phyloP scores from a whole-genome alignment of 352 stramenopile genomes.

The Saprolegnia diclina region DNA sequence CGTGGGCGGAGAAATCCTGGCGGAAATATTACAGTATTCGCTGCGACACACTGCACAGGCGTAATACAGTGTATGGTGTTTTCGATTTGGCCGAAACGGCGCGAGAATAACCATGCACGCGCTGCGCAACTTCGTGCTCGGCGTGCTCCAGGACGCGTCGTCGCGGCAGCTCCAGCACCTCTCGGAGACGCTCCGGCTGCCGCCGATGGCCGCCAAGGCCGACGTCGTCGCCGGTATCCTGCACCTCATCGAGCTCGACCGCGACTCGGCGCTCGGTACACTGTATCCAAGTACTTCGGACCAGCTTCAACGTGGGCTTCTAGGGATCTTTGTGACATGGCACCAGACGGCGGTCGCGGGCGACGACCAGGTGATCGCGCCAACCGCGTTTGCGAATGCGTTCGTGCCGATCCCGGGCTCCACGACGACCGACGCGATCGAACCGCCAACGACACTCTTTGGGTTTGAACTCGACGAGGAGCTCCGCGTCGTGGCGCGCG shows the following conservation, averaged over 20 bases:
- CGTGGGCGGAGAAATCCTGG: neutral
- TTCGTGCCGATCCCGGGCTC: slow-evolving; percentile 45
- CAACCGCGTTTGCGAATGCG: slow-evolving; percentile 44
- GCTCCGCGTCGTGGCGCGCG: slow-evolving; percentile 36
- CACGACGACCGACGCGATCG: neutral
- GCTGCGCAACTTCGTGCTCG: slow-evolving; percentile 28
- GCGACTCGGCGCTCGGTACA: slow-evolving; percentile 58
- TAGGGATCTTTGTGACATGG: slow-evolving; percentile 62
- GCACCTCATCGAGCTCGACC: slow-evolving; percentile 58
- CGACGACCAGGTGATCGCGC: slow-evolving; percentile 13
- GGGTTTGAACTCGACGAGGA: slow-evolving; percentile 41
- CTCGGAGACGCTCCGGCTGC: slow-evolving; percentile 45
- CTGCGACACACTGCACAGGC: neutral
- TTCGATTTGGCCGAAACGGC: neutral
- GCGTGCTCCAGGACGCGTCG: slow-evolving; percentile 37
- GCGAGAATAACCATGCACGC: neutral
- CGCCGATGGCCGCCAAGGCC: neutral
- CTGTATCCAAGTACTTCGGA: neutral
- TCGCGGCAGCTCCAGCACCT: slow-evolving; percentile 37
- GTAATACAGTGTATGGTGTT: neutral
- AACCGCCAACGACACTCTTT: slow-evolving; percentile 25
- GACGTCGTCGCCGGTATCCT: slow-evolving; percentile 61
- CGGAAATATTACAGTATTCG: neutral
- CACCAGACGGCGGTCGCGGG: slow-evolving; percentile 32
- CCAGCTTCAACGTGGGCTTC: neutral